These are phyloP conservation scores for Mycena polygramma DNA, from an alignment of 768 basidiomycete genomes.

Conservation along the genomic window DNA sequence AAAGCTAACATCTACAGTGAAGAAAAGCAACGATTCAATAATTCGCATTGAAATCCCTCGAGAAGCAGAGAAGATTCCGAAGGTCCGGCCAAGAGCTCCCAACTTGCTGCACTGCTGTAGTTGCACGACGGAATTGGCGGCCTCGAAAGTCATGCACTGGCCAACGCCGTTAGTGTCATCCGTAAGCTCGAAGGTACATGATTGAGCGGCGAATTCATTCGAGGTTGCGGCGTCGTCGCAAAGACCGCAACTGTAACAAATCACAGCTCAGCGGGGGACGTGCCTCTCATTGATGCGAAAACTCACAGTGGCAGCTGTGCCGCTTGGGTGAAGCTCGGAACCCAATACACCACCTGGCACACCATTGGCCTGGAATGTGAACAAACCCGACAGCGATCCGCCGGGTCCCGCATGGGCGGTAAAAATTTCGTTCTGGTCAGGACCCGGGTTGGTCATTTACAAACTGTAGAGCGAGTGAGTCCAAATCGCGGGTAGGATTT, in stretches of 20 bases:
- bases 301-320: conserved; percentile 16
- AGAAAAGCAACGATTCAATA: too few species aligned
- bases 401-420: conserved; percentile 30
- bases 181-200: conserved; percentile 27
- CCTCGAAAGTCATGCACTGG: conserved; percentile 32
- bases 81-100: conserved; percentile 16
- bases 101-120: conserved; percentile 15
- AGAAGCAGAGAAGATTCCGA: conserved; percentile 24
- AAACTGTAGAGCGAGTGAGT: conserved; percentile 9
- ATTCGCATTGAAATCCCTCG: neutral
- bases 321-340: conserved; percentile 16
- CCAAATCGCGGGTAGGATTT: neutral
- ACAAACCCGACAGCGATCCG: conserved; percentile 27
- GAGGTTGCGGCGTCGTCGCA: conserved; percentile 29
- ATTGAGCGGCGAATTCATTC: conserved; percentile 24
- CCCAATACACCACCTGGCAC: conserved; percentile 23
- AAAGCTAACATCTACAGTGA: too few species aligned
- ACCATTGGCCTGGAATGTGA: conserved; percentile 21
- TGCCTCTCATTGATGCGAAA: neutral
- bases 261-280: neutral
- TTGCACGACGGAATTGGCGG: conserved; percentile 30
- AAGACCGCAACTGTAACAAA: conserved; percentile 18
- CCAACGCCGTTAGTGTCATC: conserved; percentile 28
- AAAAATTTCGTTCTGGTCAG: conserved; percentile 33
- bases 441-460: conserved; percentile 24